phyloP scores from a whole-genome alignment of 106 monocot species.

The Gastrodia elata region DNA sequence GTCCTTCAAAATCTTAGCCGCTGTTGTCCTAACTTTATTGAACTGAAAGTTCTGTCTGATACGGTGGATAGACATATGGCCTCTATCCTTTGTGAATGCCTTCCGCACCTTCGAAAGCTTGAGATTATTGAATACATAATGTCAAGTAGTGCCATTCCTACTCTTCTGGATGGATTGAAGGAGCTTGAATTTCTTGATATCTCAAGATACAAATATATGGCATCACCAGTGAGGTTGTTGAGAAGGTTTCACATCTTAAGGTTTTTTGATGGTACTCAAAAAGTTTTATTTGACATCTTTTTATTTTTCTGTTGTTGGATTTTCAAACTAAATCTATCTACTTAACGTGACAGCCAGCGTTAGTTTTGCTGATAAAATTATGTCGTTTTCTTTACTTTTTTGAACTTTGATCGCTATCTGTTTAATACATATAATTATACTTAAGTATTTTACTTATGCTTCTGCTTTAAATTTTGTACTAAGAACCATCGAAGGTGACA shows the following conservation, averaged over 20 bases:
- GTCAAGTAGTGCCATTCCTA: constrained; percentile 17
- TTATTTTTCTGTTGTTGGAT: no score
- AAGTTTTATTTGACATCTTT: no score
- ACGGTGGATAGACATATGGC: constrained; percentile 25
- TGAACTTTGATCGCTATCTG: no score
- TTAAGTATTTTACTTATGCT: no score
- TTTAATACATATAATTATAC: no score
- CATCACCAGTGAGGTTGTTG: constrained; percentile 31
- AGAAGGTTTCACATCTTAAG: constrained; percentile 51
- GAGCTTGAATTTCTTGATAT: constrained; percentile 60
- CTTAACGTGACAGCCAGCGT: no score
- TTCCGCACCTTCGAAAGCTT: constrained; percentile 41
- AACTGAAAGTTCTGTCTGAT: constrained; percentile 37
- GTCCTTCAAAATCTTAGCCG: constrained; percentile 24
- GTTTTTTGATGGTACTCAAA: constrained; percentile 51
- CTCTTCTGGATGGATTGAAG: constrained; percentile 42
- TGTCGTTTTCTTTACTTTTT: no score
- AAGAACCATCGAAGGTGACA: no score
- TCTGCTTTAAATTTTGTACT: no score
- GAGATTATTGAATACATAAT: constrained; percentile 26
- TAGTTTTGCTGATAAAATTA: no score
- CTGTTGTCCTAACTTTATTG: constrained; percentile 19
- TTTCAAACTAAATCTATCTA: no score
- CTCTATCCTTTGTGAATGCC: constrained; percentile 27
- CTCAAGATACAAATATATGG: constrained; percentile 34